These are phyloP conservation scores for Ascosphaera apis DNA, from an alignment of 2,329 filamentous ascomycete species.

Conservation along the genomic window DNA sequence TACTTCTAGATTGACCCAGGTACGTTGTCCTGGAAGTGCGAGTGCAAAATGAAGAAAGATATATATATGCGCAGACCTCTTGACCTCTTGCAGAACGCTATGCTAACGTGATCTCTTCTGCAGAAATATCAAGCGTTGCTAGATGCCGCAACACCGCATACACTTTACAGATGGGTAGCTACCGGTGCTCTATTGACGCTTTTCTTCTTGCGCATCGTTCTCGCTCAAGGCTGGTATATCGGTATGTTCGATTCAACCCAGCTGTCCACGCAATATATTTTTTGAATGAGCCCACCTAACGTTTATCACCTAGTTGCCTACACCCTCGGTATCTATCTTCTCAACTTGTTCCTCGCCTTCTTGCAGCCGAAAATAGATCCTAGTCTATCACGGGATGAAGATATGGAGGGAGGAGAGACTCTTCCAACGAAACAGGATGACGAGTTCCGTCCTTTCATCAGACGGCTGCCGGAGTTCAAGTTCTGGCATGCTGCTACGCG, in stretches of 20 bases:
- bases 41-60: slow-evolving; percentile 1
- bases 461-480: slow-evolving; percentile 94
- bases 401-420: slow-evolving; percentile 75
- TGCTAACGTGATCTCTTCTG: slow-evolving; percentile 1
- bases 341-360: slow-evolving; percentile 98
- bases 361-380: slow-evolving; percentile 97
- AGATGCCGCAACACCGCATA: slow-evolving; percentile 78
- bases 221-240: slow-evolving; percentile 97
- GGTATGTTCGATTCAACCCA: slow-evolving; percentile 29
- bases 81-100: neutral
- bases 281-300: neutral
- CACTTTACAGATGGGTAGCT: slow-evolving; percentile 71
- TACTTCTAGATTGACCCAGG: slow-evolving; percentile 30
- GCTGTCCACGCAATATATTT: neutral
- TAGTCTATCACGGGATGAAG: slow-evolving; percentile 80
- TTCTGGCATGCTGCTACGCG: slow-evolving; percentile 96
- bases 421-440: slow-evolving; percentile 91
- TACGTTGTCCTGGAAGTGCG: slow-evolving; percentile 10
- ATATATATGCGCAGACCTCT: no score
- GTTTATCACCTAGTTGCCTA: slow-evolving; percentile 49
- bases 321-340: slow-evolving; percentile 91
- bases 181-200: slow-evolving; percentile 52
- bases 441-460: slow-evolving; percentile 93
- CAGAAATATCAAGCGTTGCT: slow-evolving; percentile 88
- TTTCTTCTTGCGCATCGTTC: slow-evolving; percentile 73